Evolutionary conservation across 2,329 filamentous ascomycete genomes (phyloP).

Genomic region (Fusarium cicatricum): DNA sequence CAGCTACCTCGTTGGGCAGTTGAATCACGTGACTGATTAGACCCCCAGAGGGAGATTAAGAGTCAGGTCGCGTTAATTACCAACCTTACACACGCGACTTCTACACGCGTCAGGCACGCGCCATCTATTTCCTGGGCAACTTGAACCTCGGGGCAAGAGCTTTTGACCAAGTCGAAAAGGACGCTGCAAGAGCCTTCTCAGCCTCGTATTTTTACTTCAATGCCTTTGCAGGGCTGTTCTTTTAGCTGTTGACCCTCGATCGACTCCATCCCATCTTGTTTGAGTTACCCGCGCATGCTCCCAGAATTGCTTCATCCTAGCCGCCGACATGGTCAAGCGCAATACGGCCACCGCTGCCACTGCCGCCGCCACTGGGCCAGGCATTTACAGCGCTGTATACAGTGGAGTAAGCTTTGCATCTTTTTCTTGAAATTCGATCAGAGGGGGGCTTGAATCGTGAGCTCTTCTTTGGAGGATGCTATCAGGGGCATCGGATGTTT

Average conservation of each 20-base stretch:
- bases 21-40: constrained; percentile 44
- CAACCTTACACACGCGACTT: too few species aligned
- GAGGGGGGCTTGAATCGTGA: not conserved
- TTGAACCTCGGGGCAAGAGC: constrained; percentile 33
- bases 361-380: constrained; percentile 48
- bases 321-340: constrained; percentile 58
- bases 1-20: constrained; percentile 40
- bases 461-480: not conserved
- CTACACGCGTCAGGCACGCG: constrained; percentile 49
- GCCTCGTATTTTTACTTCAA: constrained; percentile 10
- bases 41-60: constrained; percentile 50
- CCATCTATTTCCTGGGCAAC: constrained; percentile 42
- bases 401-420: constrained; percentile 64
- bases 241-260: constrained; percentile 1
- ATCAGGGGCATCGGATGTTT: constrained; percentile 8
- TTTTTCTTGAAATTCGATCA: not conserved
- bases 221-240: constrained; percentile 1
- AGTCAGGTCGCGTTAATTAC: constrained; percentile 47
- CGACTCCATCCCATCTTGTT: constrained; percentile 1
- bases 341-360: constrained; percentile 37
- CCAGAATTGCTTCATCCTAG: constrained; percentile 32
- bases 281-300: constrained; percentile 27
- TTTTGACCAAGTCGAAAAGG: constrained; percentile 22
- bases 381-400: constrained; percentile 74
- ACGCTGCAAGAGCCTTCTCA: constrained; percentile 24